phyloP scores from a whole-genome alignment of 2,329 filamentous ascomycete species.

The Phaeophleospora eucalypticola region DNA sequence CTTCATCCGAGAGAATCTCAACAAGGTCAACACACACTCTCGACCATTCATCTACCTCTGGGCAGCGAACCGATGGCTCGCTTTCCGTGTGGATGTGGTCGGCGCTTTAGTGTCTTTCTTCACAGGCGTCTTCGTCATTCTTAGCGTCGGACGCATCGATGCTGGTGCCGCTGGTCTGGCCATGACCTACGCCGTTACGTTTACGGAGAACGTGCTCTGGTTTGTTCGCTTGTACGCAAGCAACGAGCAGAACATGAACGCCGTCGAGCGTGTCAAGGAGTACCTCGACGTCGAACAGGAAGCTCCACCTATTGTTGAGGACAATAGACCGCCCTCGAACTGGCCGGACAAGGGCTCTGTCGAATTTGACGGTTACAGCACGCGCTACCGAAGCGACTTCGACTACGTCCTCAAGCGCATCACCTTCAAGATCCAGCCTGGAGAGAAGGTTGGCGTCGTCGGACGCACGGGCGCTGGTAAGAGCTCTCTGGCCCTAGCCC shows the following conservation, averaged over 20 bases:
- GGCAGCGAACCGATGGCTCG: slow-evolving; percentile 95
- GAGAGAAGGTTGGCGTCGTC: slow-evolving; percentile 93
- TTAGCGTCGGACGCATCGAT: slow-evolving; percentile 77
- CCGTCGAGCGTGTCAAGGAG: slow-evolving; percentile 94
- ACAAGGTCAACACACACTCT: slow-evolving; percentile 82
- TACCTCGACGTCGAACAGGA: slow-evolving; percentile 96
- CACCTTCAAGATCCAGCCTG: slow-evolving; percentile 77
- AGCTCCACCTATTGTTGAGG: slow-evolving; percentile 70
- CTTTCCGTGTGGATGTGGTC: slow-evolving; percentile 83
- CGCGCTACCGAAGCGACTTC: slow-evolving; percentile 80
- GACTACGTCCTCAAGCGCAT: slow-evolving; percentile 81
- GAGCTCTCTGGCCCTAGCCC: slow-evolving; percentile 85
- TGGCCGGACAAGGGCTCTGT: slow-evolving; percentile 87
- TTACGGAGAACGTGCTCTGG: slow-evolving; percentile 96
- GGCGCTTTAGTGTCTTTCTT: slow-evolving; percentile 92
- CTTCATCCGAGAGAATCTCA: slow-evolving; percentile 87
- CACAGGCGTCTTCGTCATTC: slow-evolving; percentile 83
- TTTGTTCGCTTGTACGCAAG: slow-evolving; percentile 88
- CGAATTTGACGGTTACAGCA: slow-evolving; percentile 84
- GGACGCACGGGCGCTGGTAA: slow-evolving; percentile 94
- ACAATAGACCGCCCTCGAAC: slow-evolving; percentile 69
- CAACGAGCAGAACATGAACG: slow-evolving; percentile 99
- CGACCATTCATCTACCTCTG: slow-evolving; percentile 94
- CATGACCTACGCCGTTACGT: slow-evolving; percentile 91
- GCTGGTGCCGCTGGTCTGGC: slow-evolving; percentile 90